These are phyloP conservation scores for Camptophora hylomeconis DNA, from an alignment of 2,329 filamentous ascomycete species.

Conservation along the genomic window DNA sequence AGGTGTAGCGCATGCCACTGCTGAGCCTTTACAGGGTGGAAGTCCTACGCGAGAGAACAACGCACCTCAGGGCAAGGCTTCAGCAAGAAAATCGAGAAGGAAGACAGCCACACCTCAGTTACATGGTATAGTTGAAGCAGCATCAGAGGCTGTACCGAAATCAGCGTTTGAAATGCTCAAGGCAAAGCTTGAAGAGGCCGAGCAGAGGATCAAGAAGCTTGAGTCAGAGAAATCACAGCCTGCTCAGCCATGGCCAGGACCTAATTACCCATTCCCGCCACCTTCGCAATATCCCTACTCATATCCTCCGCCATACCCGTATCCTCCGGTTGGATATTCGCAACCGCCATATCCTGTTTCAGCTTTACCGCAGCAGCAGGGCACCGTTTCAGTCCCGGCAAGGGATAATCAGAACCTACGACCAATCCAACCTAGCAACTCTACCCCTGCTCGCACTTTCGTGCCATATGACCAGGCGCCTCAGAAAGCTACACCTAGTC, in stretches of 20 bases:
- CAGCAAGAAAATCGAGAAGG: too few species aligned
- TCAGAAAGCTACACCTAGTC: too few species aligned
- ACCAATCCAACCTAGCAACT: too few species aligned
- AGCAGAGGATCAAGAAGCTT: conserved; percentile 10
- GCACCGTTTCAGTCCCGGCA: too few species aligned
- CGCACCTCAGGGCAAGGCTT: background rate
- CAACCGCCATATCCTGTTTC: conserved; percentile 1
- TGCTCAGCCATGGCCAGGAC: background rate
- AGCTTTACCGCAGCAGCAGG: too few species aligned
- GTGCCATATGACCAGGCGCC: too few species aligned
- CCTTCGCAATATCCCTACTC: too few species aligned
- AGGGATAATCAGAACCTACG: too few species aligned
- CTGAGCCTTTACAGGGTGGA: background rate
- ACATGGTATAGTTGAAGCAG: conserved; percentile 1
- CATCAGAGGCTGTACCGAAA: background rate
- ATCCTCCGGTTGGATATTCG: background rate
- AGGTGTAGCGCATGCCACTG: background rate
- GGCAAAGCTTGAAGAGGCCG: conserved; percentile 9
- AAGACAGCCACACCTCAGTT: background rate
- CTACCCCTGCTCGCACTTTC: too few species aligned
- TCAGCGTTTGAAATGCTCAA: conserved; percentile 10
- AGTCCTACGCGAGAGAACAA: background rate
- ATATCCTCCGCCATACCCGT: background rate
- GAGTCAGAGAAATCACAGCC: conserved; percentile 9
- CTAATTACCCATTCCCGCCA: too few species aligned